phyloP scores from a whole-genome alignment of 495 filamentous ascomycete species.

The Amorphotheca resinae region DNA sequence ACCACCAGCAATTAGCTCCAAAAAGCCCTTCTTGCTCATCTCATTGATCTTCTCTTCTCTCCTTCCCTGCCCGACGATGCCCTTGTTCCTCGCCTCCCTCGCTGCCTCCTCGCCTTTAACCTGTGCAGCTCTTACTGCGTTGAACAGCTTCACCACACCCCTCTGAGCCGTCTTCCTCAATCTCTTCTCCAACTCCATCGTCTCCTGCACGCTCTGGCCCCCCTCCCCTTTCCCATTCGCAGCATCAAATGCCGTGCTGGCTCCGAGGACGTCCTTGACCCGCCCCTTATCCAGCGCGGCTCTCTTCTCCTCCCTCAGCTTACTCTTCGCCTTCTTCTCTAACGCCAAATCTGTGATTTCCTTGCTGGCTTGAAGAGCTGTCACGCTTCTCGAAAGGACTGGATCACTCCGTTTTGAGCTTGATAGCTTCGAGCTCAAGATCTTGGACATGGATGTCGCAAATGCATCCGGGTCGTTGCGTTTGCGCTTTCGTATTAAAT shows the following conservation, averaged over 20 bases:
- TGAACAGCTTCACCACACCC: slow-evolving; percentile 90
- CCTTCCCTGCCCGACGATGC: slow-evolving; percentile 58
- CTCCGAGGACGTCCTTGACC: slow-evolving; percentile 65
- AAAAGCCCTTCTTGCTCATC: slow-evolving; percentile 92
- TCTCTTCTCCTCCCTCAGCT: slow-evolving; percentile 70
- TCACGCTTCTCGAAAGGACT: slow-evolving; percentile 66
- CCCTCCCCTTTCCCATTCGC: slow-evolving; percentile 23
- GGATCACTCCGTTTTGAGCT: slow-evolving; percentile 71
- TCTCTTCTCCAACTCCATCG: slow-evolving; percentile 66
- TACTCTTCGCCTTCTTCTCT: slow-evolving; percentile 64
- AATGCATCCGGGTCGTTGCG: slow-evolving; percentile 87
- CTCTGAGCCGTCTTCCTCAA: slow-evolving; percentile 78
- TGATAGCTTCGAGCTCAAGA: slow-evolving; percentile 76
- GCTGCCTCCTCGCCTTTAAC: slow-evolving; percentile 68
- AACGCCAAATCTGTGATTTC: slow-evolving; percentile 61
- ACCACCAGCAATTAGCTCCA: slow-evolving; percentile 73
- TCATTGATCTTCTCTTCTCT: slow-evolving; percentile 78
- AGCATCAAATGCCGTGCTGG: slow-evolving; percentile 31
- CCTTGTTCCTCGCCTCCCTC: slow-evolving; percentile 51
- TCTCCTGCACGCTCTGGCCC: slow-evolving; percentile 33
- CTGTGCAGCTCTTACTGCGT: slow-evolving; percentile 86
- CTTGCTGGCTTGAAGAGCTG: slow-evolving; percentile 50
- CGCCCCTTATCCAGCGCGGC: slow-evolving; percentile 74
- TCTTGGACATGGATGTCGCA: slow-evolving; percentile 81
- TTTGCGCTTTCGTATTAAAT: slow-evolving; percentile 34